Base-by-base conservation (phyloP, 2,329 filamentous ascomycete species). In the Sclerotinia minor region DNA sequence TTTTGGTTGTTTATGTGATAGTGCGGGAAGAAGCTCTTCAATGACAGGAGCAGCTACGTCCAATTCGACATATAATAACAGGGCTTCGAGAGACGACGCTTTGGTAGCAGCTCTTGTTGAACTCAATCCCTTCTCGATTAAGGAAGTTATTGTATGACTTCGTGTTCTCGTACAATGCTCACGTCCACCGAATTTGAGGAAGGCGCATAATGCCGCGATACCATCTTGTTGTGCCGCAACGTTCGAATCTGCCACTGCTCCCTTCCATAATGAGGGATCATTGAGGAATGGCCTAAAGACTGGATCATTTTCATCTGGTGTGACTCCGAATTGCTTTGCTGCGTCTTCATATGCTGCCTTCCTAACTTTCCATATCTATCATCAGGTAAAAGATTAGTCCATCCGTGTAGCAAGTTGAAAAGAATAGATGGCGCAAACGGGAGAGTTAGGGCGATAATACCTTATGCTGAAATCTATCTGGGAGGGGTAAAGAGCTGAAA, bases 151-250 rank as follows among this genome's bases (percentile, higher is more conserved):
- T 0, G 93, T 93, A 32, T 87, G 82, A 61, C 85, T 84, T 70
- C 95, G 88, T 64, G 94, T 94, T 76, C 88, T 90, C 72, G 89
- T 83, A 75, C 90, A 91, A 68, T 90, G 89, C 73, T 96, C 90
- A 68, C 86, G 84, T 67, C 94, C 93, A 69, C 92, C 92, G 76
- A 91, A 97, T 77, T 98, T 94, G 68, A 99, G 84, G 78, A 98
- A 99, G 1, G 92, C 89, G 79, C 93, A 96, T 75, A 97, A 86
- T 49, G 94, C 91, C 59, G 86, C 88, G 59, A 99, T 87, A 70
- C 92, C 95, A 74, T 99, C 96, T 80, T 96, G 90, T 79, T 99
- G 95, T 45, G 96, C 95, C 24, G 94, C 95, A 68, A 99, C 95
- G 75, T 99, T 99, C 66, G 94, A 95, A 79, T 99, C 95, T 74